These are phyloP conservation scores for Physcomitrium patens DNA, from an alignment of 225 moss, liverwort and hornwort species.

Conservation along the genomic window DNA sequence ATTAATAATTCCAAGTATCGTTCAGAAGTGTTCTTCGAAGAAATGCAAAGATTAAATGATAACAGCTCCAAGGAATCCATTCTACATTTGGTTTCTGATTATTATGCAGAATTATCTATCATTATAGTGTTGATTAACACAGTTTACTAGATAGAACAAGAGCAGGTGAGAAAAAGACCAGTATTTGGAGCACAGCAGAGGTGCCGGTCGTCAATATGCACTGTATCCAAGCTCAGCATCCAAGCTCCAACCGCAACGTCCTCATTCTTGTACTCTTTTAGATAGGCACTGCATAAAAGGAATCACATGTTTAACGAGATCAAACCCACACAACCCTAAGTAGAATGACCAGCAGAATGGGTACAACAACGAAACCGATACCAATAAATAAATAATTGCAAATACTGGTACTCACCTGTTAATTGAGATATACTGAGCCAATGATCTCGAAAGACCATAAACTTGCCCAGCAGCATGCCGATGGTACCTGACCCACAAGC, in stretches of 20 bases:
- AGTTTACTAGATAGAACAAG: neutral
- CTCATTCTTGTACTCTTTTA: conserved; percentile 95
- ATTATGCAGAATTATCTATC: conserved; percentile 10
- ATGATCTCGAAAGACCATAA: conserved; percentile 80
- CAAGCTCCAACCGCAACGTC: conserved; percentile 93
- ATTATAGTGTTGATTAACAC: neutral
- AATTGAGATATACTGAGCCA: conserved; percentile 83
- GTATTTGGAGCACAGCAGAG: conserved; percentile 79
- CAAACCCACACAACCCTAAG: conserved; percentile 18
- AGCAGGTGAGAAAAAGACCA: conserved; percentile 46
- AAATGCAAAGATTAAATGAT: conserved; percentile 7
- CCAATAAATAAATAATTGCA: conserved; percentile 3
- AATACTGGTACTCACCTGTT: conserved; percentile 62
- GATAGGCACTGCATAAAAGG: conserved; percentile 62
- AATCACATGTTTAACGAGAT: neutral
- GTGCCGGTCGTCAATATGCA: conserved; percentile 82
- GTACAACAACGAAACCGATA: neutral
- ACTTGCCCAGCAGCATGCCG: conserved; percentile 94
- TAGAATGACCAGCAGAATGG: conserved; percentile 1
- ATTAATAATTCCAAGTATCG: neutral
- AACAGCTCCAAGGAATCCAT: neutral
- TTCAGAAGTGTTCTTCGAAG: neutral
- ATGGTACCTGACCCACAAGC: conserved; percentile 69
- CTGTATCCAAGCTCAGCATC: conserved; percentile 90
- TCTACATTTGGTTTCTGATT: neutral